Evolutionary conservation across 2,329 filamentous ascomycete genomes (phyloP), one percentile per base, ranked within the genome.

Genomic region (Periconia digitata): DNA sequence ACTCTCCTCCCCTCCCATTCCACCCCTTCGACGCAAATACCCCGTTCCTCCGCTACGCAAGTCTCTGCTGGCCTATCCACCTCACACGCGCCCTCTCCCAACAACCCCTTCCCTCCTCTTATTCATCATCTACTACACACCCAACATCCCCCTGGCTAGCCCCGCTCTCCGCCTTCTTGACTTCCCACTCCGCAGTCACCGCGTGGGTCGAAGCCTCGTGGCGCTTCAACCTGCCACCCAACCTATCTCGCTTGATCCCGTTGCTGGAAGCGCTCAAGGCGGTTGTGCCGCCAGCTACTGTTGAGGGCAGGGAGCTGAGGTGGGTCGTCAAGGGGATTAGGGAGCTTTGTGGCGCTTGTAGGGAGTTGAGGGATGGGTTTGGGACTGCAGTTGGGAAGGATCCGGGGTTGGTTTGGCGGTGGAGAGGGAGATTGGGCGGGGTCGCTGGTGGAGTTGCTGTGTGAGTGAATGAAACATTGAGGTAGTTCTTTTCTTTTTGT

Each of bases 201-300:
- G 48, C 58, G 2, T 69, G 65, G 65, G 62, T 64, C 22, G 65
- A 69, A 51, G 64, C 65, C 7, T 69, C 65, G 0, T 67, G 61
- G 50, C 58, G 61, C 1, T 67, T 66, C 32, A 59, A 51, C 24
- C 45, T 69, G 1, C 63, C 65, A 3, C 65, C 65, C 0, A 67
- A 64, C 13, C 51, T 69, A 8, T 61, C 59, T 1, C 61, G 64
- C 2, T 56, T 69, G 2, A 49, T 67, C 2, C 64, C 63, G 0
- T 53, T 66, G 3, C 40, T 69, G 7, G 45, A 53, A 1, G 47
- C 47, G 13, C 27, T 64, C 6, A 63, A 62, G 37, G 32, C 44
- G 1, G 53, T 54, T 18, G 52, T 66, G 13, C 55, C 60, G 1
- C 58, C 62, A 2, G 55, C 55, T 3, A 66, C 58, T 1, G 41